Evolutionary conservation across 1,139 yeast genomes (phyloP).

Genomic region (Blastobotrys capitulatus): DNA sequence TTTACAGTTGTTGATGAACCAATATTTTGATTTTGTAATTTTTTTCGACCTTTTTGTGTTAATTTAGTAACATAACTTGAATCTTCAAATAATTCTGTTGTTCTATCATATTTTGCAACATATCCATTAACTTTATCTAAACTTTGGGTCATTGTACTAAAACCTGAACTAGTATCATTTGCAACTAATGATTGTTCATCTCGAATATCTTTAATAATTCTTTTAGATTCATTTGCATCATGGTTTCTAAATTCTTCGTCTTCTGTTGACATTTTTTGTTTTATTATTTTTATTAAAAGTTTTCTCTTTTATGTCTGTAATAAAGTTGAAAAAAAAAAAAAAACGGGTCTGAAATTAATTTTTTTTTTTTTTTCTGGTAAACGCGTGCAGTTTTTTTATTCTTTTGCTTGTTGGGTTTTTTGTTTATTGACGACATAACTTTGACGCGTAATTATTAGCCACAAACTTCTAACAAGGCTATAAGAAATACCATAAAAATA

Average conservation of each 20-base stretch:
- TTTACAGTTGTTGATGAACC: slow-evolving; percentile 14
- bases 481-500: too few species aligned
- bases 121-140: slow-evolving; percentile 12
- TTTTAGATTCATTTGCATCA: slow-evolving; percentile 5
- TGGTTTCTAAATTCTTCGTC: not conserved
- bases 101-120: slow-evolving; percentile 14
- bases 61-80: slow-evolving; percentile 10
- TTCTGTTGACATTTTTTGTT: too few species aligned
- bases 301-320: too few species aligned
- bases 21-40: slow-evolving; percentile 12
- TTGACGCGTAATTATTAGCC: too few species aligned
- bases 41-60: slow-evolving; percentile 10
- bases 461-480: too few species aligned
- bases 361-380: too few species aligned
- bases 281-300: too few species aligned
- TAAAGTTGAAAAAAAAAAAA: too few species aligned
- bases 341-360: too few species aligned
- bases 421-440: too few species aligned
- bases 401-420: too few species aligned
- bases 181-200: not conserved
- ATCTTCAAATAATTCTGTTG: slow-evolving; percentile 17
- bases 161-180: not conserved
- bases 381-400: too few species aligned
- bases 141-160: not conserved
- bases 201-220: slow-evolving; percentile 1